These are phyloP conservation scores for Zalerion maritima DNA, from an alignment of 495 filamentous ascomycete genomes.

Conservation along the genomic window DNA sequence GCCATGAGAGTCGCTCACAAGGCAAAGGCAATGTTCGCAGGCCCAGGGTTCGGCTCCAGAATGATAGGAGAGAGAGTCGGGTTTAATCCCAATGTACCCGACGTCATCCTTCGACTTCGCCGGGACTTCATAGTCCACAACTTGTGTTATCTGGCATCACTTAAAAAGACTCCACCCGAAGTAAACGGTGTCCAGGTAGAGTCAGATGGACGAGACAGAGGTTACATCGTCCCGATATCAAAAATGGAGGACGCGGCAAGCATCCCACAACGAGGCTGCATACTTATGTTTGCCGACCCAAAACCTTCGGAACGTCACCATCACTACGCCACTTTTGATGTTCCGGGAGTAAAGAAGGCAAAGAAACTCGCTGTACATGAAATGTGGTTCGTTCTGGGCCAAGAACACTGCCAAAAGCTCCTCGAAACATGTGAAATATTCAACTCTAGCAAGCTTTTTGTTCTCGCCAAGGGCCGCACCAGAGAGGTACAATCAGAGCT, in stretches of 20 bases:
- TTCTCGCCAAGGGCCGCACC: conserved; percentile 29
- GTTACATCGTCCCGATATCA: conserved; percentile 21
- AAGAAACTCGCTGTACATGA: conserved; percentile 26
- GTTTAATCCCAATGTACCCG: background rate
- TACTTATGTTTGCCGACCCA: conserved; percentile 21
- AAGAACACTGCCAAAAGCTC: conserved; percentile 17
- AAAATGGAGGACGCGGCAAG: conserved; percentile 19
- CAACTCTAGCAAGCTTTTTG: conserved; percentile 20
- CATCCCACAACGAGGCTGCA: conserved; percentile 18
- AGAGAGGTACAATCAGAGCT: conserved; percentile 39
- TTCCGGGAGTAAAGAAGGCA: conserved; percentile 8
- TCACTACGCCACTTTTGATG: conserved; percentile 16
- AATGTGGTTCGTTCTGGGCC: conserved; percentile 23
- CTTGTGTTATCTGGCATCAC: too few species aligned
- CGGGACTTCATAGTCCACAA: too few species aligned
- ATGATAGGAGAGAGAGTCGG: background rate
- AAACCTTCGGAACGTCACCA: conserved; percentile 5
- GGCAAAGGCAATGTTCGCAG: background rate
- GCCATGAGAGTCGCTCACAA: background rate
- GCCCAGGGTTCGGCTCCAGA: background rate
- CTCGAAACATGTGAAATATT: conserved; percentile 14
- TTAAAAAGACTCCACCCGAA: background rate
- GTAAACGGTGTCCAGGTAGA: background rate
- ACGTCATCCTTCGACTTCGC: too few species aligned
- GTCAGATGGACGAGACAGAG: conserved; percentile 1